These are phyloP conservation scores for Entoloma clypeatum DNA, from an alignment of 1,284 basidiomycete species.

Conservation along the genomic window DNA sequence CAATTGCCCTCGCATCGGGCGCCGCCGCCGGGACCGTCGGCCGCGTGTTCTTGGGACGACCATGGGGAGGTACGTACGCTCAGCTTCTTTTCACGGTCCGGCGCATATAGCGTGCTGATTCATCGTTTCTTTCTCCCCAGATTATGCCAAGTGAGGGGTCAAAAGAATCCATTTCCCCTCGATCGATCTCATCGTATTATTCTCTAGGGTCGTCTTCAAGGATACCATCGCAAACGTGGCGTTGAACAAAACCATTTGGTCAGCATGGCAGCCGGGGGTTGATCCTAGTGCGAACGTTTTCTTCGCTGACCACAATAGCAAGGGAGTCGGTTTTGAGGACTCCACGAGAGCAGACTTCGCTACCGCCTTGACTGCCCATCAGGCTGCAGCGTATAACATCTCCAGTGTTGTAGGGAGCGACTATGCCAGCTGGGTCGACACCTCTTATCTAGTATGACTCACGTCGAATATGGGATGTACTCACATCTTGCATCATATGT, in stretches of 20 bases:
- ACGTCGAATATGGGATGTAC: too few species aligned
- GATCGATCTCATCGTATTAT: slow-evolving; percentile 4
- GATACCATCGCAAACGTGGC: slow-evolving; percentile 38
- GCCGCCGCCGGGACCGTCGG: slow-evolving; percentile 35
- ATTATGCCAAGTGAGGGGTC: too few species aligned
- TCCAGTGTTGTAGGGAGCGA: slow-evolving; percentile 42
- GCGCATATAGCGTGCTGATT: too few species aligned
- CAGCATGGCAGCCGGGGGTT: slow-evolving; percentile 39
- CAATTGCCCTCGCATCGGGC: slow-evolving; percentile 42
- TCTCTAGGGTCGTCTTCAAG: slow-evolving; percentile 42
- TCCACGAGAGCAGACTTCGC: slow-evolving; percentile 38
- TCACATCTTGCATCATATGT: too few species aligned
- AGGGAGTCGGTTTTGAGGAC: slow-evolving; percentile 36
- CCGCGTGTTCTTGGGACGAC: slow-evolving; percentile 45
- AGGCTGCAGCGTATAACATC: slow-evolving; percentile 38
- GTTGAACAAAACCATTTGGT: slow-evolving; percentile 44
- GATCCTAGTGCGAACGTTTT: slow-evolving; percentile 40
- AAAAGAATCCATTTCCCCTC: too few species aligned
- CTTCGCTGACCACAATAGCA: slow-evolving; percentile 45
- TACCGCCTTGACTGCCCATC: slow-evolving; percentile 31
- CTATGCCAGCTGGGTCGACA: slow-evolving; percentile 44
- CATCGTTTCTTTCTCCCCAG: too few species aligned
- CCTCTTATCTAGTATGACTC: slow-evolving; percentile 33
- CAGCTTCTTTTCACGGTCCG: too few species aligned
- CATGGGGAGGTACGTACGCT: slow-evolving; percentile 41